These are phyloP conservation scores for Gyrodon lividus DNA, from an alignment of 768 basidiomycete genomes.

Conservation along the genomic window DNA sequence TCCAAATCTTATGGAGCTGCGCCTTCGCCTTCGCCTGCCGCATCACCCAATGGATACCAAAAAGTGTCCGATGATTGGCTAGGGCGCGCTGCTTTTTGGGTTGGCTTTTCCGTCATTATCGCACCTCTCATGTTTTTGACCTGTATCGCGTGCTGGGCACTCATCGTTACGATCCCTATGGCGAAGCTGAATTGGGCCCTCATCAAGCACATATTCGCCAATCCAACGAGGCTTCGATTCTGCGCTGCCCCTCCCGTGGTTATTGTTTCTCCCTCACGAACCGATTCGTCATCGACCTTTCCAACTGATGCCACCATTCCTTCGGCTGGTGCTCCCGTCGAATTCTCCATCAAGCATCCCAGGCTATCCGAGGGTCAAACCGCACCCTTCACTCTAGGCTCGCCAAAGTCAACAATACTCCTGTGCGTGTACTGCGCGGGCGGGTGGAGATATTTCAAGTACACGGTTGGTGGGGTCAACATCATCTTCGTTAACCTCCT, in stretches of 20 bases:
- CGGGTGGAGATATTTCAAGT: constrained; percentile 95
- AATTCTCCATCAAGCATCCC: constrained; percentile 68
- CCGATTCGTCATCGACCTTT: constrained; percentile 18
- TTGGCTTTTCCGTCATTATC: constrained; percentile 70
- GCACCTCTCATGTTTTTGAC: constrained; percentile 87
- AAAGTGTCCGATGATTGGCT: constrained; percentile 46
- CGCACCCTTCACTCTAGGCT: constrained; percentile 70
- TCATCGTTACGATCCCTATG: constrained; percentile 96
- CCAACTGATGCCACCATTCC: constrained; percentile 6
- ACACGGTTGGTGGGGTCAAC: constrained; percentile 97
- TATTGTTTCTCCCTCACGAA: constrained; percentile 37
- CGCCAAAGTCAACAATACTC: constrained; percentile 82
- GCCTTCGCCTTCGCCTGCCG: constrained; percentile 25
- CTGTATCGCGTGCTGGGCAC: constrained; percentile 91
- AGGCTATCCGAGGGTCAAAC: constrained; percentile 83
- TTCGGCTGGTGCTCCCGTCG: constrained; percentile 32
- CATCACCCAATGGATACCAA: constrained; percentile 18
- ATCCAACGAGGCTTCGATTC: constrained; percentile 87
- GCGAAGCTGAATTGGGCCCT: constrained; percentile 97
- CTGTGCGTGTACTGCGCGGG: constrained; percentile 93
- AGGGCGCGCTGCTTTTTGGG: constrained; percentile 82
- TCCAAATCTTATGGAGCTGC: constrained; percentile 74
- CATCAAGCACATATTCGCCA: constrained; percentile 73
- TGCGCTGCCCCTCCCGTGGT: constrained; percentile 81
- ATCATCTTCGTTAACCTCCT: constrained; percentile 96